phyloP scores from a whole-genome alignment of 257 asterid genomes.

The Verbena officinalis region DNA sequence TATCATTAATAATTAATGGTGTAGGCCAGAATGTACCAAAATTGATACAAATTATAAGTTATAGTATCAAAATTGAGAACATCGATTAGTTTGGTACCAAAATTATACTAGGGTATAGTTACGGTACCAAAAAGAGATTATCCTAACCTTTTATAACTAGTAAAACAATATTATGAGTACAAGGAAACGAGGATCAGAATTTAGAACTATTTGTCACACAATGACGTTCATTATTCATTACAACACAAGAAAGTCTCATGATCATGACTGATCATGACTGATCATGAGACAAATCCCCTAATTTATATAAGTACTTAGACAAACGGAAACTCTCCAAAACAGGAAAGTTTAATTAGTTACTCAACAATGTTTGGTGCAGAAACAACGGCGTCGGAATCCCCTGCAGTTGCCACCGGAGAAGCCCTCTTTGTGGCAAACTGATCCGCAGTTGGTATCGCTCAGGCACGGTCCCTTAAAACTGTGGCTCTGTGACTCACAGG shows the following conservation, averaged over 20 bases:
- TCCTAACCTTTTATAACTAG: too few species aligned
- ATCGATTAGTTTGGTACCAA: too few species aligned
- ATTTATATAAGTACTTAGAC: neutral
- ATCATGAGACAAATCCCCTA: neutral
- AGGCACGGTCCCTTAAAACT: conserved; percentile 46
- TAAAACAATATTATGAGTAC: too few species aligned
- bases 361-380: conserved; percentile 48
- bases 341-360: neutral
- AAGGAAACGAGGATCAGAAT: neutral
- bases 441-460: conserved; percentile 44
- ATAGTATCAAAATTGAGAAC: too few species aligned
- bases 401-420: conserved; percentile 50
- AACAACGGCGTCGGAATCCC: conserved; percentile 60
- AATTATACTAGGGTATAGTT: too few species aligned
- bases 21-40: too few species aligned
- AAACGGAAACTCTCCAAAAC: neutral
- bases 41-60: too few species aligned
- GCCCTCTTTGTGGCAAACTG: conserved; percentile 49
- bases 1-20: too few species aligned
- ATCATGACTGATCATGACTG: too few species aligned
- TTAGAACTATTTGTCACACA: neutral
- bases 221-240: neutral
- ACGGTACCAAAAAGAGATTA: too few species aligned
- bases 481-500: conserved; percentile 40
- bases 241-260: conserved; percentile 1